These are phyloP conservation scores for Lipomyces sp. DNA, from an alignment of 805 yeast species.

Conservation along the genomic window DNA sequence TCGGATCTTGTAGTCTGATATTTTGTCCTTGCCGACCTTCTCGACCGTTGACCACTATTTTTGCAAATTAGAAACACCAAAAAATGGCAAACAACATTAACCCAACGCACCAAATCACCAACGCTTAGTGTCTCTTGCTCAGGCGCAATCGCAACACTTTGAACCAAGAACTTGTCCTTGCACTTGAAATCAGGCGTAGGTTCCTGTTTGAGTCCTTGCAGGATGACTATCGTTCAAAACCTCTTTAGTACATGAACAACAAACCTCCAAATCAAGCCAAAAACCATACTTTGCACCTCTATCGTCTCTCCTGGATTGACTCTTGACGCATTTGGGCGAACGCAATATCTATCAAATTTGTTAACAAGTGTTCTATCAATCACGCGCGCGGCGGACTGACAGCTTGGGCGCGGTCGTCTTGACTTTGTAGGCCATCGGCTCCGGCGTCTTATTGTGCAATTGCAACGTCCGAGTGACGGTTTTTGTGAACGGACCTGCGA, in stretches of 20 bases:
- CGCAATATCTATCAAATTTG: slow-evolving; percentile 60
- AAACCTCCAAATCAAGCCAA: background rate
- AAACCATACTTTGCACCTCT: slow-evolving; percentile 58
- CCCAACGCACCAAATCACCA: slow-evolving; percentile 24
- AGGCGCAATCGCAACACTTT: slow-evolving; percentile 70
- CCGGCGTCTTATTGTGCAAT: slow-evolving; percentile 62
- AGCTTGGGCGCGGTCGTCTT: slow-evolving; percentile 97
- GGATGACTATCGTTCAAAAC: slow-evolving; percentile 55
- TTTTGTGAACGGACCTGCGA: slow-evolving; percentile 68
- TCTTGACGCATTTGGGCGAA: slow-evolving; percentile 90
- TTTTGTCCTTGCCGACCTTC: slow-evolving; percentile 18
- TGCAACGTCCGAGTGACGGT: slow-evolving; percentile 67
- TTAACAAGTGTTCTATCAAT: background rate
- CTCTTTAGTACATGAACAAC: background rate
- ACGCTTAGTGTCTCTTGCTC: slow-evolving; percentile 26
- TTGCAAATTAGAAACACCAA: background rate
- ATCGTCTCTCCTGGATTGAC: slow-evolving; percentile 74
- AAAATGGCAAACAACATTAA: background rate
- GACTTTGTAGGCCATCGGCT: slow-evolving; percentile 84
- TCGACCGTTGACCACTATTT: slow-evolving; percentile 28
- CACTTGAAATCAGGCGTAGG: slow-evolving; percentile 76
- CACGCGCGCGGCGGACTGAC: slow-evolving; percentile 42
- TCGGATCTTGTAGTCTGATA: slow-evolving; percentile 30
- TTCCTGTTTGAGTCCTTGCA: slow-evolving; percentile 80
- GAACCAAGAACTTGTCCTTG: slow-evolving; percentile 90